Evolutionary conservation across 1,284 basidiomycete species (phyloP), one percentile per base, ranked within the genome.

Genomic region (Dichomitus squalens): DNA sequence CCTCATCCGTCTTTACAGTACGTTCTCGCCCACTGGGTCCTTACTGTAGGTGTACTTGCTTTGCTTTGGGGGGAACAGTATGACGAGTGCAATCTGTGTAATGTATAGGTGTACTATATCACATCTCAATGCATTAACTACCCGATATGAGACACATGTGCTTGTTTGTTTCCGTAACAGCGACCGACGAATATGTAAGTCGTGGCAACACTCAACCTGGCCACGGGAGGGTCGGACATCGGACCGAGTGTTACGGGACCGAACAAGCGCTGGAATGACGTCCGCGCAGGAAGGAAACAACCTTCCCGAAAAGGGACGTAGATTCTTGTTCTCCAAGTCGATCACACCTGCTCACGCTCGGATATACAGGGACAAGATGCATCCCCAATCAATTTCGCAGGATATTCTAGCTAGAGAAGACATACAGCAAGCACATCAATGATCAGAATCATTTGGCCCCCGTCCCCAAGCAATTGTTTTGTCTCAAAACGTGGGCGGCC

Each of bases 401-500:
- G 16, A 18, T 29, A 6, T 31, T 31, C 29, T 44, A 23, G 40
- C 25, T 25, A 27, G 41, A 47, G 44, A 33, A 47, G 18, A 34
- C 20, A 20, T 25, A 20, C 18, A 34, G 4, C 27, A 16, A 18
- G n/a, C 44, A 11, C 44, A 47, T 47, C n/a, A n/a, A n/a, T n/a
- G n/a, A n/a, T n/a, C 44, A 33, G 44, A 47, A 47, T 29, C 29
- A 21, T 33, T 29, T 47, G 31, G 44, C 29, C 20, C n/a, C 36
- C 43, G 27, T 34, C 33, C 38, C 21, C 49, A 27, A 29, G 18
- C 36, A 70, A 70, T 70, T 70, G 67, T 58, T 48, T 53, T 57
- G 25, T 29, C 41, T 8, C 52, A 57, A 60, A 70, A 68, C 66
- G 69, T 66, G 67, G 44, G 31, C 55, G 18, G 23, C 41, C 36